A percentile compares a stretch with the other conserved stretches of the same genome.
phyloP scores from a whole-genome alignment of 1,284 basidiomycete genomes.

The Sphaerobolus stellatus region DNA sequence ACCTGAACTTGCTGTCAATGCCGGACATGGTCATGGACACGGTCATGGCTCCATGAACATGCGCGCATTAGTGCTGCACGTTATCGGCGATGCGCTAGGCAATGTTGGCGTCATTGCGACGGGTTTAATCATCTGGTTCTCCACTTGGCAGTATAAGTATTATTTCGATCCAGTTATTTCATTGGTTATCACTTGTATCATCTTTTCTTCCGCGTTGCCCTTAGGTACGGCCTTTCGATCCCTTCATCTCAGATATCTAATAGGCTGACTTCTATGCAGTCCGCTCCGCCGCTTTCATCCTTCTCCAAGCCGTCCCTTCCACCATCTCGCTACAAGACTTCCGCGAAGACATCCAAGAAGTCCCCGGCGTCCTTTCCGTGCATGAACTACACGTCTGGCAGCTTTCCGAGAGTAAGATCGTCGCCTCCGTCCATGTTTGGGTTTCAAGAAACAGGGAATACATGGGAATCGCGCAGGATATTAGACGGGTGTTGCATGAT shows the following conservation, averaged over 20 bases:
- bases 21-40: too few relatives aligned
- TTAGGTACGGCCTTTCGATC: constrained; percentile 58
- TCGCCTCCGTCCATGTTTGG: constrained; percentile 95
- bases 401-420: constrained; percentile 82
- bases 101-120: constrained; percentile 97
- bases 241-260: not conserved
- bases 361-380: constrained; percentile 87
- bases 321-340: constrained; percentile 89
- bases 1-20: too few relatives aligned
- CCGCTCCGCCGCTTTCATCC: constrained; percentile 91
- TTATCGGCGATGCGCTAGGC: constrained; percentile 94
- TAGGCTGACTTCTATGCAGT: constrained; percentile 46
- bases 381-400: constrained; percentile 99
- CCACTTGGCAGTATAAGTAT: constrained; percentile 75
- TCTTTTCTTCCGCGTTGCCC: constrained; percentile 93
- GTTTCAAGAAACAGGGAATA: constrained; percentile 82
- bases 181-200: constrained; percentile 93
- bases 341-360: constrained; percentile 71
- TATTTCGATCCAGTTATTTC: constrained; percentile 96
- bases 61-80: constrained; percentile 92
- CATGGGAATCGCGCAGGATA: constrained; percentile 85
- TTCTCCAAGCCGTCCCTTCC: constrained; percentile 94
- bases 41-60: constrained; percentile 94
- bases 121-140: constrained; percentile 90
- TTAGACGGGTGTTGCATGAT: constrained; percentile 81